Evolutionary conservation across 1,284 basidiomycete genomes (phyloP).

Genomic region (Lentinula novae-zelandiae): DNA sequence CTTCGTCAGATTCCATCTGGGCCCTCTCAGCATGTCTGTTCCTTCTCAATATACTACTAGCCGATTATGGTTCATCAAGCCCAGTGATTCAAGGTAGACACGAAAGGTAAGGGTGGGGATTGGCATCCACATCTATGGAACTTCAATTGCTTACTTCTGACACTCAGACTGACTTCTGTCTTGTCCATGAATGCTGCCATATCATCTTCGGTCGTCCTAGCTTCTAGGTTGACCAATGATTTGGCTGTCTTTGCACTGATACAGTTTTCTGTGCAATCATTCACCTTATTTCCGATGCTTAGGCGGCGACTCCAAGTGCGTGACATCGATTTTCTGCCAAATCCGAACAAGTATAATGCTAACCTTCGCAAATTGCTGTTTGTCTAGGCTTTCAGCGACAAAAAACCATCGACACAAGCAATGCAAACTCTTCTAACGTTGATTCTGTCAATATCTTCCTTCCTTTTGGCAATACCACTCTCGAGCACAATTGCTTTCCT

Average conservation of each 20-base stretch:
- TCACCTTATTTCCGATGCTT: conserved; percentile 83
- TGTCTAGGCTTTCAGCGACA: conserved; percentile 38
- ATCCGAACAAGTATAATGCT: background rate
- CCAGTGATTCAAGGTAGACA: conserved; percentile 39
- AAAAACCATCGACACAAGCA: conserved; percentile 15
- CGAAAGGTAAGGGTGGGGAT: background rate
- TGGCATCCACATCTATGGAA: too few relatives aligned
- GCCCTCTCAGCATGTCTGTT: conserved; percentile 64
- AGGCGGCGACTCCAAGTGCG: conserved; percentile 76
- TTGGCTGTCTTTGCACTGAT: conserved; percentile 88
- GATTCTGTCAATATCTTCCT: conserved; percentile 41
- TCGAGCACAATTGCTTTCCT: conserved; percentile 51
- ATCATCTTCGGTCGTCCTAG: conserved; percentile 90
- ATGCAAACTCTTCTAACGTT: conserved; percentile 53
- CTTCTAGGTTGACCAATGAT: conserved; percentile 83
- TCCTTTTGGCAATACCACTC: conserved; percentile 48
- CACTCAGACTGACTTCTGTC: conserved; percentile 76
- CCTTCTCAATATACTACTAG: conserved; percentile 41
- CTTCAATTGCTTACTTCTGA: conserved; percentile 28
- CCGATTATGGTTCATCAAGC: conserved; percentile 48
- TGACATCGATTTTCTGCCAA: conserved; percentile 12
- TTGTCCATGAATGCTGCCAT: conserved; percentile 94
- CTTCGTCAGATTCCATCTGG: conserved; percentile 97
- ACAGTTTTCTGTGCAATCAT: conserved; percentile 81
- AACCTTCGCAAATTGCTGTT: conserved; percentile 1